Evolutionary conservation across 345 rosid genomes (phyloP), one percentile per base, ranked within the genome.

Genomic region (Sapria himalayana): DNA sequence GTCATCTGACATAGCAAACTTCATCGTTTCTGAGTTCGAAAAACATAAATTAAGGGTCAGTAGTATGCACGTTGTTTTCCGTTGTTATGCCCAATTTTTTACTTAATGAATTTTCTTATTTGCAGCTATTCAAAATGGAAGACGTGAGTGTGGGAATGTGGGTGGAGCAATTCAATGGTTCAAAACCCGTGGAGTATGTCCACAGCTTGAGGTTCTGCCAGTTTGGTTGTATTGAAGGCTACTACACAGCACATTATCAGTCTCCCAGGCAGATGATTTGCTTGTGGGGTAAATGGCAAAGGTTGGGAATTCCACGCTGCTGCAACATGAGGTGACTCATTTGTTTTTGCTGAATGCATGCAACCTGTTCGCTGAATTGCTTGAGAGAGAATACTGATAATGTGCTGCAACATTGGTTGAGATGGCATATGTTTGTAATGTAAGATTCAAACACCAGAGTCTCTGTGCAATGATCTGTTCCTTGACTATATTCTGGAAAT

Each of bases 121-220:
- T 59, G 58, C 80, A 86, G 97, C 22, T 86, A 59, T 86, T 82
- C 60, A 86, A 86, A 74, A 86, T 86, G 98, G 98, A 89, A 57
- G 98, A 89, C 25, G 94, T 89, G 57, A 89, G 98, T 24, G 70
- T 89, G 67, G 98, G 98, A 67, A 72, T 89, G 98, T 89, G 94
- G 98, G 93, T 89, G 41, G 91, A 76, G 74, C 72, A 70, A 48
- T 89, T 82, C 57, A 82, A 89, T 67, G 62, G 63, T 50, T 21
- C 91, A 21, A 79, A 70, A 41, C 60, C 84, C 0, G 94, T 89
- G 39, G 76, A 70, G 43, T 82, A 76, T 39, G 43, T 61, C 2
- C 98, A 89, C 66, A 82, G 93, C 55, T 58, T 78, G 42, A 82
- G 61, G 53, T 89, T 72, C 65, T 82, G 94, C 44, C 94, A 89